phyloP scores from a whole-genome alignment of 306 rosid species.

The Quercus gilva region DNA sequence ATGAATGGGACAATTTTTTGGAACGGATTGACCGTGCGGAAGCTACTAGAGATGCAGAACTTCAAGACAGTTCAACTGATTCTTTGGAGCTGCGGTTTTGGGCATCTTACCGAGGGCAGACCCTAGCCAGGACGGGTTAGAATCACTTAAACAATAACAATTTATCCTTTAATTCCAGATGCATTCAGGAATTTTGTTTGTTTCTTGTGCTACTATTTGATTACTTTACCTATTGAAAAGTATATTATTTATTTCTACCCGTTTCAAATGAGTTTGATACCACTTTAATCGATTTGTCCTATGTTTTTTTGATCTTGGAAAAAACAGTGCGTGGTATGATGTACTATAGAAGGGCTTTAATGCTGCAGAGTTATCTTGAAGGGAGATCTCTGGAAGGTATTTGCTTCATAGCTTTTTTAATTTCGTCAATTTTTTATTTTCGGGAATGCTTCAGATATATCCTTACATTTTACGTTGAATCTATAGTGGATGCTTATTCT shows the following conservation, averaged over 20 bases:
- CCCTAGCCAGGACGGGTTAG: conserved; percentile 96
- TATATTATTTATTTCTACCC: neutral
- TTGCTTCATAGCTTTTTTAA: conserved; percentile 15
- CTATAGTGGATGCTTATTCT: conserved; percentile 52
- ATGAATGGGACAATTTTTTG: conserved; percentile 93
- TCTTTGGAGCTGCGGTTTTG: conserved; percentile 92
- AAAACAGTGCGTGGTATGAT: conserved; percentile 96
- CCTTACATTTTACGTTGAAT: conserved; percentile 23
- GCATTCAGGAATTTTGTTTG: conserved; percentile 1
- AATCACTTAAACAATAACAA: neutral
- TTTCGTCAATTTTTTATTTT: conserved; percentile 13
- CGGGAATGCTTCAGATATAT: conserved; percentile 6
- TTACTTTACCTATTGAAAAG: no score
- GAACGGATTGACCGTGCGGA: conserved; percentile 81
- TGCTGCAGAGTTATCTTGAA: conserved; percentile 92
- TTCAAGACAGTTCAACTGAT: conserved; percentile 71
- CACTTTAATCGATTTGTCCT: neutral
- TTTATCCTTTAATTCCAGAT: neutral
- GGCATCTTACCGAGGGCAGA: conserved; percentile 97
- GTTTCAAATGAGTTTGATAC: neutral
- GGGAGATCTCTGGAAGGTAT: conserved; percentile 77
- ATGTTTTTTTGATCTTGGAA: conserved; percentile 22
- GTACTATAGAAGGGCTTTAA: conserved; percentile 96
- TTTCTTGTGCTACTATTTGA: neutral
- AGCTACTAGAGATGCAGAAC: conserved; percentile 70